Conservation (phyloP, 192 early-diverging fungal species). For the Umbelopsis sp. region DNA sequence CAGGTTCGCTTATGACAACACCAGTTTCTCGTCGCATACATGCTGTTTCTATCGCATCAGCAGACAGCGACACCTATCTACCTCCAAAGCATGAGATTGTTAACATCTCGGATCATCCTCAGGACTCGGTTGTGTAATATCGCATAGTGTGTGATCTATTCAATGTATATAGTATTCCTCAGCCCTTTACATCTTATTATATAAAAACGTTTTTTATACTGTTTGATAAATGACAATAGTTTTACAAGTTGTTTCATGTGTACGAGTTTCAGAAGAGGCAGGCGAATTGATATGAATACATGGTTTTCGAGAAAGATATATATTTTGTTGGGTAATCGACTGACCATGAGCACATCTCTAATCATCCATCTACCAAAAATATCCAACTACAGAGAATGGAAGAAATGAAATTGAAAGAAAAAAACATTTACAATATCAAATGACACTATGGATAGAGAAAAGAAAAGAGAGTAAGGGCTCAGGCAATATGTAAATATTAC, state of each 20-base stretch:
- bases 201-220: too few species aligned
- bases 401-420: not conserved
- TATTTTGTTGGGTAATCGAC: too few species aligned
- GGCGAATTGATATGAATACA: too few species aligned
- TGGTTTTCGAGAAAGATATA: too few species aligned
- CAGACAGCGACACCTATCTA: slow-evolving; percentile 10
- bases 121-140: not conserved
- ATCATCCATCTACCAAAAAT: too few species aligned
- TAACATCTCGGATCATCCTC: not conserved
- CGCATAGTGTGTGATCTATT: not conserved
- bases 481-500: not conserved
- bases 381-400: too few species aligned
- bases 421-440: not conserved
- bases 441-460: not conserved
- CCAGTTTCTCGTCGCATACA: slow-evolving; percentile 3
- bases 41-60: slow-evolving; percentile 1
- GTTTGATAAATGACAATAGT: too few species aligned
- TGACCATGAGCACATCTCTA: too few species aligned
- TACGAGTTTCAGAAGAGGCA: too few species aligned
- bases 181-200: not conserved
- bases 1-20: not conserved
- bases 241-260: too few species aligned
- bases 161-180: not conserved
- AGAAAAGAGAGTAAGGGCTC: too few species aligned
- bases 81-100: slow-evolving; percentile 3